Evolutionary conservation across 306 rosid species (phyloP), one percentile per base, ranked within the genome.

Genomic region (Trifolium subterraneum): DNA sequence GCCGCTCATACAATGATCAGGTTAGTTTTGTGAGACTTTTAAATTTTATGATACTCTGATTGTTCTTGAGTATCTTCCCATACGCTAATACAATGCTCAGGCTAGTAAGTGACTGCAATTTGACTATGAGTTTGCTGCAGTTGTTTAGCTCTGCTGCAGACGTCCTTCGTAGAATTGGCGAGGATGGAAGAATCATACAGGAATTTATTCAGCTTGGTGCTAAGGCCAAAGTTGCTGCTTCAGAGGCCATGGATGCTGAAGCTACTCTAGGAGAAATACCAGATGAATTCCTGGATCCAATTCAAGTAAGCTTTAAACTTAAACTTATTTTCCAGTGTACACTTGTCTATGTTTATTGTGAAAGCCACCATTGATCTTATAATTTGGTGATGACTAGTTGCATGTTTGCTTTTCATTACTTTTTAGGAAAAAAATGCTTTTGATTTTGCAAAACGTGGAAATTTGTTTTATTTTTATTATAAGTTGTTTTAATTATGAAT

Each of bases 251-350:
- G 97, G 99, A 92, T 50, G 58, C 93, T 8, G 99, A 95, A 89
- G 99, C 97, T 81, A 67, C 80, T 76, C 87, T 95, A 4, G 99
- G 99, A 54, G 99, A 95, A 66, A 95, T 95, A 81, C 99, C 99
- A n/a, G 99, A 95, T 10, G 99, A 95, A 84, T 95, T 88, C 90
- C 99, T 95, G 2, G 99, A 95, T 80, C 99, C 99, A 68, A 95
- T 95, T 82, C 99, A 95, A 74, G 99, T 92, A 83, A 59, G 82
- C 83, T 74, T 52, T 18, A 33, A 2, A 70, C 33, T 52, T 18
- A 33, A 2, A 70, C 33, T 69, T 69, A 11, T 66, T 25, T 25
- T 7, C 54, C 9, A 36, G 10, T 20, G 41, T 47, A 2, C 10
- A 29, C n/a, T 0, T 15, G 18, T 50, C 47, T 12, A 19, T 51